Percentiles rank a stretch among this genome's conserved stretches.
These are phyloP conservation scores for Favolaschia claudopus DNA, from an alignment of 768 basidiomycete genomes.

Conservation along the genomic window DNA sequence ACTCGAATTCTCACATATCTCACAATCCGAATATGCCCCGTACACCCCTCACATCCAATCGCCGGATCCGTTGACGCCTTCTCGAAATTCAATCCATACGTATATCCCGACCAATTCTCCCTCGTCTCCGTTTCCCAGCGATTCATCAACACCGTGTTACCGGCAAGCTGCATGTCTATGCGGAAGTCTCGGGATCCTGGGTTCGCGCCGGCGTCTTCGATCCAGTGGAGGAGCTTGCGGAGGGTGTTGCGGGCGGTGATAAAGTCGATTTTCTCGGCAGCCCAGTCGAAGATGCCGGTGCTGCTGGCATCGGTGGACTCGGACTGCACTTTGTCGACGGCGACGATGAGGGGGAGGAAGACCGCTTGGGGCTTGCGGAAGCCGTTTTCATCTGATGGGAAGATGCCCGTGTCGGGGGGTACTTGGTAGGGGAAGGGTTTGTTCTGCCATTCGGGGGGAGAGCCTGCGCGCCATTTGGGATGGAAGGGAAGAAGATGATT, in stretches of 20 bases:
- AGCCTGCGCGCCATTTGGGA: too few relatives aligned
- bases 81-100: conserved; percentile 71
- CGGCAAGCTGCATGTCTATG: conserved; percentile 73
- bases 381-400: conserved; percentile 68
- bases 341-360: conserved; percentile 56
- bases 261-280: conserved; percentile 43
- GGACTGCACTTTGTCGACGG: conserved; percentile 48
- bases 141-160: conserved; percentile 68
- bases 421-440: conserved; percentile 59
- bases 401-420: conserved; percentile 56
- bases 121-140: conserved; percentile 58
- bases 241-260: conserved; percentile 62
- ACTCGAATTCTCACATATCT: conserved; percentile 60
- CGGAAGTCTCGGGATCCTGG: conserved; percentile 75
- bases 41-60: conserved; percentile 54
- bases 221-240: conserved; percentile 61
- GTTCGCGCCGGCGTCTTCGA: conserved; percentile 34
- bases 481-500: too few relatives aligned
- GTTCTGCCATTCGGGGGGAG: conserved; percentile 65
- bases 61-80: conserved; percentile 57
- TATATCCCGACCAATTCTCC: conserved; percentile 45
- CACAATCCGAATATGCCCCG: conserved; percentile 70
- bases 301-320: conserved; percentile 21
- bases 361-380: conserved; percentile 44
- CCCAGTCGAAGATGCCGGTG: conserved; percentile 41